Evolutionary conservation across 805 yeast genomes (phyloP), one percentile per base, ranked within the genome.

Genomic region (Saccharomyces eubayanus): DNA sequence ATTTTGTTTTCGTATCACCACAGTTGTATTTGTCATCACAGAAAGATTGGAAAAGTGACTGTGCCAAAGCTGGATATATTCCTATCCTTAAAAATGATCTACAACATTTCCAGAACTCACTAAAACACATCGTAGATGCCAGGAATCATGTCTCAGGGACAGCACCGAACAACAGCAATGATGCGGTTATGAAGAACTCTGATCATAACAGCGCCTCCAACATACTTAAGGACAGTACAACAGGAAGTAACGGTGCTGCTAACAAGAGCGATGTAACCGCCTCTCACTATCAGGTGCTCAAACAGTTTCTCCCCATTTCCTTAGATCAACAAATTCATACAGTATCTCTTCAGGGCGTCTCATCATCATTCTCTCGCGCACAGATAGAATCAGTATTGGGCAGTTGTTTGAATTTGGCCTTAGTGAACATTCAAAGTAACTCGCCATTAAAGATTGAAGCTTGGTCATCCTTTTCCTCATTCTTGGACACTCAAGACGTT

Each of bases 1-100:
- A 61, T 27, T 50, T 66, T 31, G 51, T 65, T 12, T 67, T 58
- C 47, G 69, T 67, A 3, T 64, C 66, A 5, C 69, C 71, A 1
- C 62, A 57, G 16, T 51, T 58, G 5, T 67, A 62, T 51, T 51
- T 64, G n/a, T 28, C 50, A 2, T 56, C 64, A 5, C 31, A 55
- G 21, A 57, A 60, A 5, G 46, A 46, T 27, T 63, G 66, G 66
- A 57, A 60, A 45, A 56, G 62, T 40, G 55, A 53, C 16, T 28
- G 30, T 5, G 57, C 51, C 31, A 57, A 53, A 47, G 59, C 60
- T 2, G 62, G 63, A 5, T 61, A 51, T 49, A 53, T 63, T 6
- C 67, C 66, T 0, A 62, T 63, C 41, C 45, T 59, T 31, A 51
- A 55, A 48, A 51, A 53, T 31, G 60, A 57, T 47, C 31, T 59